Evolutionary conservation across 2,329 filamentous ascomycete species (phyloP).

Genomic region (Ascochyta koolunga): DNA sequence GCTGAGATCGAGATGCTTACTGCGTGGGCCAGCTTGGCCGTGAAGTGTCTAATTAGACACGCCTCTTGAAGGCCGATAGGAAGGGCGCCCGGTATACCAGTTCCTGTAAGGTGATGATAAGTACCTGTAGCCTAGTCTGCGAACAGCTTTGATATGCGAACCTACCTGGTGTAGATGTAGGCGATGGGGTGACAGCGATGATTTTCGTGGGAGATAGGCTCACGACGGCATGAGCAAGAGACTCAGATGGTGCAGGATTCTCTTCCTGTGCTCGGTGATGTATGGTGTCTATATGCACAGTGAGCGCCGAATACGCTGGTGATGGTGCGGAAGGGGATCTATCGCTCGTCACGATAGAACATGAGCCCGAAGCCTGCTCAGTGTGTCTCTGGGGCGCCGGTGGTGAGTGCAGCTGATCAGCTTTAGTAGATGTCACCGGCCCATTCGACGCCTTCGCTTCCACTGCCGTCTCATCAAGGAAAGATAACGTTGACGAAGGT

Average conservation of each 20-base stretch:
- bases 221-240: neutral
- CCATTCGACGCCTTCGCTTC: neutral
- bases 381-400: neutral
- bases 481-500: neutral
- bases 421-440: neutral
- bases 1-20: neutral
- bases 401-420: neutral
- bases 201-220: neutral
- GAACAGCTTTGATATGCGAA: neutral
- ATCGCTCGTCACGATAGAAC: neutral
- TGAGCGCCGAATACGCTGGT: neutral
- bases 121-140: too few species aligned
- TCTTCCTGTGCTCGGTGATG: neutral
- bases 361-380: neutral
- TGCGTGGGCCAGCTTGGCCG: neutral
- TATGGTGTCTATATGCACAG: neutral
- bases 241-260: neutral
- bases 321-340: neutral
- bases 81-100: neutral
- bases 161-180: neutral
- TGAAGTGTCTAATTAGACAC: constrained; percentile 1
- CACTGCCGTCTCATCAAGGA: neutral
- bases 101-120: neutral
- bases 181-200: neutral
- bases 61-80: constrained; percentile 1